Base-by-base conservation (phyloP, 1,284 basidiomycete species). In the Moesziomyces sp. region DNA sequence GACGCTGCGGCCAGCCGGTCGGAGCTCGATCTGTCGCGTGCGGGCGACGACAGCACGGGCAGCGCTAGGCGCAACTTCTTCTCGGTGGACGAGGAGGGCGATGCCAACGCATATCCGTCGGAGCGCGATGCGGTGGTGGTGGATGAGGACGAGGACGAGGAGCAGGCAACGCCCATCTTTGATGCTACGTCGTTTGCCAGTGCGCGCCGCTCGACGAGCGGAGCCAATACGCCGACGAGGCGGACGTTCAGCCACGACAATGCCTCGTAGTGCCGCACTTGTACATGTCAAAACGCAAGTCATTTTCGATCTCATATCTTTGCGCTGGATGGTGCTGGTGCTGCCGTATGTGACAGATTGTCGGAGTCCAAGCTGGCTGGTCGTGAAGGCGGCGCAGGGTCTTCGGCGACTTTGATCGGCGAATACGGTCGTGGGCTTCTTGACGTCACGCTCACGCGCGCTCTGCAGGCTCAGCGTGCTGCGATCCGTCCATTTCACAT, bases 41-140 rank as follows among this genome's bases (percentile, higher is more conserved):
- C 23, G 13, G 26, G 19, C 21, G 53, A 47, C 3, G 49, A 47
- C 24, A 46, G 13, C n/a, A 43, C 44, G 5, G 51, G 43, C 1
- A 46, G 46, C 14, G 62, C 46, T 10, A 56, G 62, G n/a, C 56
- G 57, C 19, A 68, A 58, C 58, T 68, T 73, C 14, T 73, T 73
- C 40, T 63, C 59, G 30, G 57, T 73, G 3, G 59, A 72, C 11
- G 63, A 72, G 35, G 66, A 63, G 24, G 47, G 50, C 7, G 61
- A 65, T 21, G 38, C 58, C 1, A 58, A 70, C 3, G 24, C 56
- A 35, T 74, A 70, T 28, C 71, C 71, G 9, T 46, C 40, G 21
- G 72, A 74, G 42, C 33, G 66, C n/a, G 72, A 74, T 52, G 72
- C 72, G 26, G 66, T 65, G 58, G 56, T 74, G 21, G 59, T 70